Evolutionary conservation across 805 yeast species (phyloP).

Genomic region (Candida andamanensis): DNA sequence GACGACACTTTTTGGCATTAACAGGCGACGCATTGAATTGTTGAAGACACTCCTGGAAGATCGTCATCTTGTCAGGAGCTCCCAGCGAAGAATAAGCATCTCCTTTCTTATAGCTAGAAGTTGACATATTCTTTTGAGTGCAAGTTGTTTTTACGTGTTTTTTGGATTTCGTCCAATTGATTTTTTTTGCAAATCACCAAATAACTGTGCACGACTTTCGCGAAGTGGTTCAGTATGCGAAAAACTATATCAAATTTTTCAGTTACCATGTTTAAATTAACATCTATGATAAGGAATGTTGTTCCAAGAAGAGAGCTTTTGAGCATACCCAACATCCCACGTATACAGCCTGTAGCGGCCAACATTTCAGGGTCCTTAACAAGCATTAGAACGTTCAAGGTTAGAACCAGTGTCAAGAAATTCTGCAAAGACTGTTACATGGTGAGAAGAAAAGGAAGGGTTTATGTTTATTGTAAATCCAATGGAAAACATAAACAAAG

Average conservation of each 20-base stretch:
- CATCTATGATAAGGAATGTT: conserved; percentile 1
- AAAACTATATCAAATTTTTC: no score
- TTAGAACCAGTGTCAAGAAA: conserved; percentile 88
- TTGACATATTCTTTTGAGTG: conserved; percentile 54
- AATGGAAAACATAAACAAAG: conserved; percentile 94
- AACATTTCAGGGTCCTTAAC: conserved; percentile 1
- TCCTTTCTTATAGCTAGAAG: conserved; percentile 75
- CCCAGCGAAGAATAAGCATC: conserved; percentile 55
- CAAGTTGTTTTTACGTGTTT: conserved; percentile 7
- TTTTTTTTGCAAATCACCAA: no score
- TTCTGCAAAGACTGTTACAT: conserved; percentile 85
- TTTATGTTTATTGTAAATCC: conserved; percentile 87
- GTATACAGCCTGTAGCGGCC: background rate
- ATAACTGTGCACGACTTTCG: no score
- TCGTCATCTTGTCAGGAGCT: conserved; percentile 93
- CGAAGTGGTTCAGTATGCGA: no score
- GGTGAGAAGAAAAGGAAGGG: conserved; percentile 93
- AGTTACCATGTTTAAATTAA: conserved; percentile 5
- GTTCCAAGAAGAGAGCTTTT: background rate
- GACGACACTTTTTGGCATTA: conserved; percentile 81
- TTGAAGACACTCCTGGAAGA: conserved; percentile 90
- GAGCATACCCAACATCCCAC: background rate
- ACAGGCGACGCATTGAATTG: conserved; percentile 91
- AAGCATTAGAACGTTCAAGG: conserved; percentile 71
- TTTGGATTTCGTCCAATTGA: conserved; percentile 7